phyloP scores from a whole-genome alignment of 2,329 filamentous ascomycete genomes.

The Pseudogymnoascus sp. region DNA sequence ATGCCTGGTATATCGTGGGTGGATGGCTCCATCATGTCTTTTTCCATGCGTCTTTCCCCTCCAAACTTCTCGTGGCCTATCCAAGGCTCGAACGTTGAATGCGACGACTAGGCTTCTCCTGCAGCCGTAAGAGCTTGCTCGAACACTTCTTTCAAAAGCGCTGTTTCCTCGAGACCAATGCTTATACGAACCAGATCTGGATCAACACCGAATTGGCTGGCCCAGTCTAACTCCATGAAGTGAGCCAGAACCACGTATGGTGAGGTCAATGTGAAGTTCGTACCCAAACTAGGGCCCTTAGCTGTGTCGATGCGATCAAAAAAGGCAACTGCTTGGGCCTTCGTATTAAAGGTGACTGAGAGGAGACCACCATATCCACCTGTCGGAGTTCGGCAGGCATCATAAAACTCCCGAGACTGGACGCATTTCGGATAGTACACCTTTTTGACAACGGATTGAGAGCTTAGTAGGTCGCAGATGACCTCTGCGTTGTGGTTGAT shows the following conservation, averaged over 20 bases:
- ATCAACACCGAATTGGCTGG: constrained; percentile 71
- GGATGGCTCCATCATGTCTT: background rate
- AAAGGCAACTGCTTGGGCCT: constrained; percentile 66
- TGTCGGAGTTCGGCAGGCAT: constrained; percentile 61
- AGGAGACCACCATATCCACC: constrained; percentile 88
- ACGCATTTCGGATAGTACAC: constrained; percentile 84
- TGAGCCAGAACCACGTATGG: constrained; percentile 91
- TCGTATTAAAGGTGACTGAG: constrained; percentile 69
- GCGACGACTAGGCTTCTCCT: background rate
- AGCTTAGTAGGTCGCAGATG: constrained; percentile 63
- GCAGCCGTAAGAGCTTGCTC: constrained; percentile 59
- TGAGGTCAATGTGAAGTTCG: constrained; percentile 89
- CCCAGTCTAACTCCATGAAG: constrained; percentile 89
- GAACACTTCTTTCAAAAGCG: constrained; percentile 57
- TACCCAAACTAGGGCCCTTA: constrained; percentile 91
- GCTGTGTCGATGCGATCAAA: constrained; percentile 80
- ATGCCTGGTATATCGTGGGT: background rate
- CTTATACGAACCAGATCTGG: constrained; percentile 76
- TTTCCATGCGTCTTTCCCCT: background rate
- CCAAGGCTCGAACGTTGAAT: background rate
- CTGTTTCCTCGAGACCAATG: constrained; percentile 76
- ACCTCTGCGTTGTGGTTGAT: constrained; percentile 81
- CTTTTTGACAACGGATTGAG: constrained; percentile 57
- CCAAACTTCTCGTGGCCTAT: background rate
- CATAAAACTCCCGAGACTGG: constrained; percentile 63